Conservation (phyloP, 352 stramenopile species). For the Phytophthora melonis region DNA sequence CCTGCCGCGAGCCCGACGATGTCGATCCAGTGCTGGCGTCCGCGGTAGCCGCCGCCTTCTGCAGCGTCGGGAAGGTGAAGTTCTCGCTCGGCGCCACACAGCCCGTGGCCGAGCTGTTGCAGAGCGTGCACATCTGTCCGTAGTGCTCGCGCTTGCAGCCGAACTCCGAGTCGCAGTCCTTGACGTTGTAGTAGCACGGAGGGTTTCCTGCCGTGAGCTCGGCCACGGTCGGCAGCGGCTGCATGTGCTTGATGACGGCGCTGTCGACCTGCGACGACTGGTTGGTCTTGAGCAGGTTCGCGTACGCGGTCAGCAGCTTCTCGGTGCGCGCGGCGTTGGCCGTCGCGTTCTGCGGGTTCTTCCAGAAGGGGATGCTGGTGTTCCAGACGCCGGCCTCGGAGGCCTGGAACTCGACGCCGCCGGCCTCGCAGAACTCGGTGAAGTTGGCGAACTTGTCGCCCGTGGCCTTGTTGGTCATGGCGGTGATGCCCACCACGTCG, state of each 20-base stretch:
- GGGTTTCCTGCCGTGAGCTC: conserved; percentile 60
- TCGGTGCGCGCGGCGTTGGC: conserved; percentile 54
- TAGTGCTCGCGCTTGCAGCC: conserved; percentile 72
- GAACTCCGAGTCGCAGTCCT: conserved; percentile 52
- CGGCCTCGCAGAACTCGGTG: conserved; percentile 70
- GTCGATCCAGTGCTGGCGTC: conserved; percentile 7
- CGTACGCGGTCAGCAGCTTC: conserved; percentile 62
- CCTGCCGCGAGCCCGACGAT: conserved; percentile 16
- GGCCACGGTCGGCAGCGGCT: conserved; percentile 51
- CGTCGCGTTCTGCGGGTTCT: conserved; percentile 55
- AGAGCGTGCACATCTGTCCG: conserved; percentile 68
- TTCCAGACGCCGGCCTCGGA: conserved; percentile 46
- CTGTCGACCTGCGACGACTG: conserved; percentile 48
- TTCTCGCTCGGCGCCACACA: conserved; percentile 37
- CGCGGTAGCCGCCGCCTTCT: conserved; percentile 30
- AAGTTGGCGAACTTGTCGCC: conserved; percentile 64
- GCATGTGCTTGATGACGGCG: conserved; percentile 46
- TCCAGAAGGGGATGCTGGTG: conserved; percentile 66
- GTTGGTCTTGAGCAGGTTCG: conserved; percentile 30
- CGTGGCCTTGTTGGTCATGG: conserved; percentile 49
- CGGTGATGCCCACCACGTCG: conserved; percentile 81
- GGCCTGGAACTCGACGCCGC: conserved; percentile 69
- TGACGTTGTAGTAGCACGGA: conserved; percentile 71
- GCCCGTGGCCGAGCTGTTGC: conserved; percentile 31
- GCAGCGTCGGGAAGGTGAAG: conserved; percentile 53